These are phyloP conservation scores for Suillus fuscotomentosus DNA, from an alignment of 768 basidiomycete species.

Conservation along the genomic window DNA sequence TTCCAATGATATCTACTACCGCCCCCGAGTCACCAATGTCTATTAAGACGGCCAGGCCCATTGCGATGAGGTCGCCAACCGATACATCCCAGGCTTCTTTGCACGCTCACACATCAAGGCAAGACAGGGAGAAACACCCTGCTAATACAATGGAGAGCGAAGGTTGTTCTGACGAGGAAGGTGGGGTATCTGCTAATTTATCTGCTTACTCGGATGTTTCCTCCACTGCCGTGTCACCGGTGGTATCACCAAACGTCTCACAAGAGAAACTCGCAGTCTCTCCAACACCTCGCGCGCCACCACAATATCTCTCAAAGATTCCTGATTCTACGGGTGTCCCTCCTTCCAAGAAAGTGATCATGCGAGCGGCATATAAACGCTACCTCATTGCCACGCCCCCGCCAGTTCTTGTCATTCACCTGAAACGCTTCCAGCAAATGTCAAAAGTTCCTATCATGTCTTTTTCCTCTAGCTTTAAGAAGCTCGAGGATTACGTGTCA, in stretches of 20 bases:
- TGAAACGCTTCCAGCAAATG: constrained; percentile 93
- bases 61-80: constrained; percentile 9
- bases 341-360: constrained; percentile 59
- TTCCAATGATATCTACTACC: constrained; percentile 56
- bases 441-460: constrained; percentile 59
- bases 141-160: constrained; percentile 32
- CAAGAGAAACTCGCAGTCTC: constrained; percentile 22
- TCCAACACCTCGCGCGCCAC: constrained; percentile 22
- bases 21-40: constrained; percentile 39
- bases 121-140: constrained; percentile 18
- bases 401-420: constrained; percentile 86
- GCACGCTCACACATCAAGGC: constrained; percentile 26
- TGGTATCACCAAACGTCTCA: constrained; percentile 30
- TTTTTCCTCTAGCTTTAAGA: constrained; percentile 76
- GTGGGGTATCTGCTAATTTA: constrained; percentile 26
- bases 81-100: constrained; percentile 26
- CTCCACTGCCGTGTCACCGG: constrained; percentile 26
- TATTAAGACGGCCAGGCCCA: constrained; percentile 19
- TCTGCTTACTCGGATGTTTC: constrained; percentile 35
- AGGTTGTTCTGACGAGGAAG: constrained; percentile 31
- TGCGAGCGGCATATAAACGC: constrained; percentile 88
- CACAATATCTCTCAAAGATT: constrained; percentile 19
- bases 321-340: constrained; percentile 36
- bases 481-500: constrained; percentile 86
- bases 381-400: constrained; percentile 88